Base-by-base conservation (phyloP, 495 filamentous ascomycete genomes). In the Talaromyces nanjingensis region DNA sequence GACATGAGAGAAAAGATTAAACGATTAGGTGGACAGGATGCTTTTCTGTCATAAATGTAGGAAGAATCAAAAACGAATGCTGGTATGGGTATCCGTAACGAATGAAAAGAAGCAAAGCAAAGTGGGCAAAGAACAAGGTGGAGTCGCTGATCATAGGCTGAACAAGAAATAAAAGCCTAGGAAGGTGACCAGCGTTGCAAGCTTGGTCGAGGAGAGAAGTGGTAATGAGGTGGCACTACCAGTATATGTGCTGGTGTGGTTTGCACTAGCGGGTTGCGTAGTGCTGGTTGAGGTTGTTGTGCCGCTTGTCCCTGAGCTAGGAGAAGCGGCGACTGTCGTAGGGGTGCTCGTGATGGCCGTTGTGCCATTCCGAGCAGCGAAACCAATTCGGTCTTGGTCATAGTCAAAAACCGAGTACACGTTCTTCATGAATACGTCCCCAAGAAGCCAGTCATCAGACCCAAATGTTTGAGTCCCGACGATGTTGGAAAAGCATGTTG, bases 371-470 rank as follows among this genome's bases (percentile, higher is more conserved):
- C 68, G 73, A 37, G 62, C 47, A 4, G 74, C 78, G 64, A 81
- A 75, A 16, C 78, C 78, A 42, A 81, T 69, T n/a, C 73, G 70
- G 7, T 66, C 66, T 16, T 77, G 68, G 49, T 81, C 90, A 42
- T 81, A 83, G 71, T 96, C 91, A 68, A 96, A 96, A 22, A 94
- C 87, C 24, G 84, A 76, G 74, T 94, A 94, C n/a, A 96, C 91
- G 66, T 96, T 94, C 76, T 96, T 96, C 63, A 96, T 73, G 67
- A 96, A 96, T 4, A 88, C 83, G 67, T 93, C 91, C 5, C 91
- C 91, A 1, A 94, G 71, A 31, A 96, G 78, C 91, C 92, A 94
- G 71, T 79, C 72, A 56, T 79, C 68, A 16, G 73, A 53, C 27
- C 76, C 81, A 57, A 82, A 81, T 4, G 79, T 73, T 64, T 78